Evolutionary conservation across 257 asterid genomes (phyloP), one percentile per base, ranked within the genome.

Genomic region (Thymus quinquecostatus): DNA sequence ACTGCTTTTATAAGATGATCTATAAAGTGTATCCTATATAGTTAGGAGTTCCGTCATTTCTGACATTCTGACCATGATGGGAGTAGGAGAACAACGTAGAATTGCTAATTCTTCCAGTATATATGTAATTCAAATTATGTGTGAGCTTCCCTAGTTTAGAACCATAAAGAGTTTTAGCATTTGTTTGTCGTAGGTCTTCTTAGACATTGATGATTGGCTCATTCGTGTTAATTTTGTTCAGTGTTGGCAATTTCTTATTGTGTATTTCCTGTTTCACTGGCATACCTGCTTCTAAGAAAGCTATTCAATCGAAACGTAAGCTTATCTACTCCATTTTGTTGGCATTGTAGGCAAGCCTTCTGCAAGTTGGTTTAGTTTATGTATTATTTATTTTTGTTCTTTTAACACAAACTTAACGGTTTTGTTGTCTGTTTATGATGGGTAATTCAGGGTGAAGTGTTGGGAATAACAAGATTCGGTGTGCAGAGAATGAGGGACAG

Each of bases 401-500:
- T 29, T 43, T 13, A 62, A 44, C 27, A 21, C 33, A 61, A 55
- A 69, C 45, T 10, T 56, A 36, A 8, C 6, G 48, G 30, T 70
- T 66, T 53, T 34, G 38, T 49, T 60, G 12, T 53, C 32, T 66
- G 57, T 64, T 43, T 56, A 12, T 58, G 48, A 43, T 62, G 27
- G 48, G 69, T 50, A 41, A 66, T 68, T 66, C 91, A 94, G 98
- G 97, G 97, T 68, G 98, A 89, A 77, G 95, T 88, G 51, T 76
- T 94, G 77, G 98, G 98, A 74, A 94, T 94, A 63, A 94, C 96
- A 44, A 87, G 97, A 74, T 40, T 60, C 40, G 98, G 98, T 30
- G 82, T 94, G 76, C 88, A 84, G 92, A 91, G 79, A 82, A 86
- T 94, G 96, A 89, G 75, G 79, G 97, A 94, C 60, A 91, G 98